Conservation (phyloP, 805 yeast species). For the Ogataea zsoltii region DNA sequence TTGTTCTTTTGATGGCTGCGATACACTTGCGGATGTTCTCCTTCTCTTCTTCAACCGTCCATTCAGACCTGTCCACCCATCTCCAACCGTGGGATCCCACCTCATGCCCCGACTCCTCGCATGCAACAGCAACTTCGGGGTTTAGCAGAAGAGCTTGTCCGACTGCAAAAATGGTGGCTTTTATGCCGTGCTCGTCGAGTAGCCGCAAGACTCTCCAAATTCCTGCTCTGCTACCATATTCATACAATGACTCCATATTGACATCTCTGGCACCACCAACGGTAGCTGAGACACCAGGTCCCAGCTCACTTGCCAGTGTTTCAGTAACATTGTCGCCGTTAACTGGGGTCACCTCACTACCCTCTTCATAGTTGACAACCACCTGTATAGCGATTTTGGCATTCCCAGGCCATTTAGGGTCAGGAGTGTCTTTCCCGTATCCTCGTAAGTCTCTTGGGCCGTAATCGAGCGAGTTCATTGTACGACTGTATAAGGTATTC, state of each 20-base stretch:
- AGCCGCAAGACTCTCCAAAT: constrained; percentile 30
- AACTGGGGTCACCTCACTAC: constrained; percentile 25
- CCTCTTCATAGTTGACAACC: constrained; percentile 32
- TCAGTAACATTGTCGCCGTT: constrained; percentile 20
- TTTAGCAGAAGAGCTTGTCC: constrained; percentile 38
- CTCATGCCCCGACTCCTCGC: constrained; percentile 39
- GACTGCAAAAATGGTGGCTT: constrained; percentile 39
- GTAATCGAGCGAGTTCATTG: constrained; percentile 15
- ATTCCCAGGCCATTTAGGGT: constrained; percentile 28
- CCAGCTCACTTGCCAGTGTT: constrained; percentile 18
- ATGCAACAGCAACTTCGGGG: constrained; percentile 36
- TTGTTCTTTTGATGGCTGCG: constrained; percentile 30
- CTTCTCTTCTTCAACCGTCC: constrained; percentile 35
- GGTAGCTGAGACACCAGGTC: constrained; percentile 17
- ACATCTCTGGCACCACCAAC: constrained; percentile 17
- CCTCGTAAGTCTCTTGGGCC: constrained; percentile 22
- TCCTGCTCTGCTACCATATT: constrained; percentile 23
- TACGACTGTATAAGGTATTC: too few species aligned
- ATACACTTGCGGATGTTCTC: constrained; percentile 32
- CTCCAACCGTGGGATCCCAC: constrained; percentile 40
- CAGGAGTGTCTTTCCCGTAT: constrained; percentile 26
- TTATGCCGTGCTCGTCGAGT: constrained; percentile 33
- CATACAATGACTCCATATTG: constrained; percentile 19
- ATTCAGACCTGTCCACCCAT: constrained; percentile 37
- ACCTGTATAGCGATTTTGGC: constrained; percentile 27